A percentile compares a stretch with the other conserved stretches of the same genome.
Conservation (phyloP, 768 basidiomycete genomes). For the Termitomyces heimii region DNA sequence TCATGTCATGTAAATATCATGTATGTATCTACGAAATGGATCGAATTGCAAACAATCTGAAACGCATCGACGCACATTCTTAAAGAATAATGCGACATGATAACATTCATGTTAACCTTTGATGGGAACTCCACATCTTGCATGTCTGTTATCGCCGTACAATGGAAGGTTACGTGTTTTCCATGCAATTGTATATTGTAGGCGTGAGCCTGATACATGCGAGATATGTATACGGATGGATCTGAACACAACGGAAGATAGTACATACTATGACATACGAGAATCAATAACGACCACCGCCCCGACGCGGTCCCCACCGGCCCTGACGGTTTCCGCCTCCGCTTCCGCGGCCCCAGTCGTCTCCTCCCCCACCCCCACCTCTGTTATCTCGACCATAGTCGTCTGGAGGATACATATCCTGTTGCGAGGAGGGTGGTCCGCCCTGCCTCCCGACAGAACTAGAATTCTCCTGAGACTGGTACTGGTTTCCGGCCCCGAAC, state of each 20-base stretch:
- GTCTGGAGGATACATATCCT: conserved; percentile 42
- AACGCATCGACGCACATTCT: neutral
- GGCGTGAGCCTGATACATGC: neutral
- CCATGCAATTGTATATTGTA: neutral
- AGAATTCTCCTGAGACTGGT: conserved; percentile 6
- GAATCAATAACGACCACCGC: conserved; percentile 17
- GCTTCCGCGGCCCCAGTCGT: conserved; percentile 26
- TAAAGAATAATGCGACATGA: neutral
- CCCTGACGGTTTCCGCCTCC: conserved; percentile 23
- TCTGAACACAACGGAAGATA: neutral
- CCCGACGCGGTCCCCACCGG: conserved; percentile 23
- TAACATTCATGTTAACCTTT: neutral
- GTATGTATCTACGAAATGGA: neutral
- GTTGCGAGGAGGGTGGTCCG: conserved; percentile 31
- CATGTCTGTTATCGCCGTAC: neutral
- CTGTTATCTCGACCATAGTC: conserved; percentile 33
- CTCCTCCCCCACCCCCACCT: conserved; percentile 24
- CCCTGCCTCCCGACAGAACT: conserved; percentile 17
- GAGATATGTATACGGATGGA: neutral
- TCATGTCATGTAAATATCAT: neutral
- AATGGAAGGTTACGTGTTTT: neutral
- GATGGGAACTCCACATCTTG: neutral
- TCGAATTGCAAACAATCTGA: neutral
- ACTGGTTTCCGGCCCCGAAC: conserved; percentile 30
- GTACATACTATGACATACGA: neutral